Base-by-base conservation (phyloP, 176 grass and related monocot species). In the Oryza longistaminata region DNA sequence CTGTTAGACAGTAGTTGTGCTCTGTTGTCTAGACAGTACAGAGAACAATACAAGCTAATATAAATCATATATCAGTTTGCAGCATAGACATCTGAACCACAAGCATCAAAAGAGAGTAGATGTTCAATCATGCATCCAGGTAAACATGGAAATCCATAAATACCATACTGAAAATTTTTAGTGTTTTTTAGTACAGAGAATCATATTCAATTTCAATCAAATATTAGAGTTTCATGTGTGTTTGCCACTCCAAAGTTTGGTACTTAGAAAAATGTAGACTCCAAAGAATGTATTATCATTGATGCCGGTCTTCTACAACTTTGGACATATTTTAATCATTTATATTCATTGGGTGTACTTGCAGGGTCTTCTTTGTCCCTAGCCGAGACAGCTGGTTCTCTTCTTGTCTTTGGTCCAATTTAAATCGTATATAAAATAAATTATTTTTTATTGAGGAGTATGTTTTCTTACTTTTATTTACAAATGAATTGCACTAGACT, bases 31-130 rank as follows among this genome's bases (percentile, higher is more conserved):
- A 43, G 16, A 71, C 5, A 50, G 6, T 19, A 78, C 24, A 72
- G 14, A 60, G 3, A 35, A 76, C 14, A 86, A 77, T 13, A 31
- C 64, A 81, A 62, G 64, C 13, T 73, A 73, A 13, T 34, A 35
- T 60, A 80, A 74, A 48, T 27, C 19, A 40, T 37, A 25, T 62
- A 81, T 78, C 55, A 43, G 68, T 77, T 78, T 12, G 67, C 25
- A 8, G 34, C 3, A 13, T 0, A 0, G 19, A 61, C 10, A 43
- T 66, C 64, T n/a, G 2, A 53, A 74, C 44, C 10, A 77, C 61
- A 85, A 50, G 27, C 21, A 53, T 39, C 26, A 26, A 48, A 82
- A 27, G 7, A 40, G 11, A 67, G 21, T 27, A 53, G 2, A 37
- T 66, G 45, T 69, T 33, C 35, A 61, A 31, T 43, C 6, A 39